Conservation (phyloP, 176 grass and related monocot genomes). For the Carex littledalei region DNA sequence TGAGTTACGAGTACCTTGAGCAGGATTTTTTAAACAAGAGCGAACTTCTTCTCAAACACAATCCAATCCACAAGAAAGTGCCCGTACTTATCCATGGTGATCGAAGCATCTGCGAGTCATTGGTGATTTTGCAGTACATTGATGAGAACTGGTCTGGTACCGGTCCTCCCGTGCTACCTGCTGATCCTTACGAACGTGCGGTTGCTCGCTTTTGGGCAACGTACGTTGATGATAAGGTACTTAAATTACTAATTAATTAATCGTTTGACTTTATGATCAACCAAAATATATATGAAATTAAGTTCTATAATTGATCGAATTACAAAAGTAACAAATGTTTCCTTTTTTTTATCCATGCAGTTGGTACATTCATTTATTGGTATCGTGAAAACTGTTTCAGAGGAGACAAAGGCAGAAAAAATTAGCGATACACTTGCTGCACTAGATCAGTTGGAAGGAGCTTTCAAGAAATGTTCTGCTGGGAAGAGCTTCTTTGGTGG, state of each 20-base stretch:
- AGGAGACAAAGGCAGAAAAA: conserved; percentile 19
- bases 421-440: not conserved
- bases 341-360: not conserved
- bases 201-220: conserved; percentile 23
- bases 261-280: not conserved
- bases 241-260: not conserved
- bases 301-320: not conserved
- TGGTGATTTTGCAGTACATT: conserved; percentile 24
- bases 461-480: conserved; percentile 15
- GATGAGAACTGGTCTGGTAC: conserved; percentile 7
- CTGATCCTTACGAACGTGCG: conserved; percentile 19
- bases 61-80: conserved; percentile 20
- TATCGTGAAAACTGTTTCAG: not conserved
- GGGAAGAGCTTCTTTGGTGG: conserved; percentile 5
- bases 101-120: conserved; percentile 12
- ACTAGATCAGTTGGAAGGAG: conserved; percentile 21
- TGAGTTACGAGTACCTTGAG: conserved; percentile 17
- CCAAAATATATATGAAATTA: not conserved
- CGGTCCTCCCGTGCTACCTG: not conserved
- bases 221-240: conserved; percentile 47
- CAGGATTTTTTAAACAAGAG: conserved; percentile 8
- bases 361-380: not conserved
- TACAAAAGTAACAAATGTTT: not conserved
- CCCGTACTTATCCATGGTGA: conserved; percentile 19
- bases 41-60: conserved; percentile 24